Evolutionary conservation across 2,329 filamentous ascomycete species (phyloP), one percentile per base, ranked within the genome.

Genomic region (Trichoderma afroharzianum): DNA sequence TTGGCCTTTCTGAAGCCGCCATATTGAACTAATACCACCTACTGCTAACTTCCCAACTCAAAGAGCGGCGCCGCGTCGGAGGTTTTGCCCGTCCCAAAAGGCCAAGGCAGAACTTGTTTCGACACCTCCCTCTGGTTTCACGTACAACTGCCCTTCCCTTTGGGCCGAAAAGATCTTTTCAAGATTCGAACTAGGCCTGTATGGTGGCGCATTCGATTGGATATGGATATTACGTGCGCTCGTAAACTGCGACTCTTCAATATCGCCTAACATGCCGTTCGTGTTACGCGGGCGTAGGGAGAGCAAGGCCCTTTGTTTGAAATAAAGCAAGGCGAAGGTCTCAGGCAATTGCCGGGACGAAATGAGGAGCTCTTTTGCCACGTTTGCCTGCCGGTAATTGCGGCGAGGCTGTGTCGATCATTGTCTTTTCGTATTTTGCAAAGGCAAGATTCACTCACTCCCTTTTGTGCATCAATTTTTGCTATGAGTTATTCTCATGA

Each of bases 161-260:
- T 24, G 30, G 39, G n/a, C 32, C 39, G 21, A 9, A 39, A 43
- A 24, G 28, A 14, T 21, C 21, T 53, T 5, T 53, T 18, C n/a
- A 12, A 50, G 43, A 50, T 66, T 26, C 63, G 14, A 55, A 15
- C 63, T 66, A 64, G 11, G 63, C 32, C 32, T 32, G 21, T 32
- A 66, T 18, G 39, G 63, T 57, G 63, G 63, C 63, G 63, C 63
- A 66, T 33, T 55, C 63, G 30, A 64, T 64, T 64, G 63, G 63
- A 30, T 30, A 30, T 64, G 63, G 63, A 30, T 30, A 30, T 33
- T 39, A n/a, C 39, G n/a, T 24, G n/a, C 43, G 63, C 62, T 53
- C 62, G 63, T 55, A 53, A 66, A 66, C 30, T 66, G 63, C 63
- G 63, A 66, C 47, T 55, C 30, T 66, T 28, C 50, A 57, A 66